Evolutionary conservation across 768 basidiomycete species (phyloP).

Genomic region (Lactifluus hygrophoroides): DNA sequence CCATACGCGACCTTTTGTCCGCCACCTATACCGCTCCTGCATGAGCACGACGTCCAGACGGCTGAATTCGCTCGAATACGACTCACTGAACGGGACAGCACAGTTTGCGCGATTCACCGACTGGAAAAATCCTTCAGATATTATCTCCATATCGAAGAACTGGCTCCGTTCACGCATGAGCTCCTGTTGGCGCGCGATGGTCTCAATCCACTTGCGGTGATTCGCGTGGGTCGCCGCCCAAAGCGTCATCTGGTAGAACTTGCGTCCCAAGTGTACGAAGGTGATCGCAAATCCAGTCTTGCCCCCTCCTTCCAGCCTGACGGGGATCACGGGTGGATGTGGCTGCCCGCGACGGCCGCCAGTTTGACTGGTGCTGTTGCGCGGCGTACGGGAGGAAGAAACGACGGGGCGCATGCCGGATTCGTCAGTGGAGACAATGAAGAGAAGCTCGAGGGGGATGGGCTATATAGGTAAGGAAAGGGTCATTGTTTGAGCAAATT

Average conservation of each 20-base stretch:
- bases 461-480: slow-evolving; percentile 55
- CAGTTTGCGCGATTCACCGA: slow-evolving; percentile 87
- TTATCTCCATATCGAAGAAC: slow-evolving; percentile 75
- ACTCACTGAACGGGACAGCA: slow-evolving; percentile 81
- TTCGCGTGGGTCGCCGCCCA: slow-evolving; percentile 82
- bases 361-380: slow-evolving; percentile 29
- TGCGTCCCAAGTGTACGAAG: slow-evolving; percentile 88
- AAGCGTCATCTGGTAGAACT: slow-evolving; percentile 84
- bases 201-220: slow-evolving; percentile 92
- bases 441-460: slow-evolving; percentile 88
- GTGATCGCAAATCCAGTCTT: slow-evolving; percentile 90
- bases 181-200: slow-evolving; percentile 85
- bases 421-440: slow-evolving; percentile 75
- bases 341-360: slow-evolving; percentile 32
- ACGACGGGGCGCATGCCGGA: slow-evolving; percentile 24
- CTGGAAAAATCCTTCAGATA: slow-evolving; percentile 85
- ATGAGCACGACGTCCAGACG: not conserved
- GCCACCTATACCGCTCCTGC: slow-evolving; percentile 39
- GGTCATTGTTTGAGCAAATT: too few relatives aligned
- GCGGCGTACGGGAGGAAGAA: slow-evolving; percentile 33
- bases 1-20: slow-evolving; percentile 89
- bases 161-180: slow-evolving; percentile 71
- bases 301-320: slow-evolving; percentile 40
- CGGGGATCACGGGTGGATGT: slow-evolving; percentile 40
- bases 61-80: not conserved